Evolutionary conservation across 169 alveolate genomes (phyloP).

Genomic region (Plasmodium sp.): DNA sequence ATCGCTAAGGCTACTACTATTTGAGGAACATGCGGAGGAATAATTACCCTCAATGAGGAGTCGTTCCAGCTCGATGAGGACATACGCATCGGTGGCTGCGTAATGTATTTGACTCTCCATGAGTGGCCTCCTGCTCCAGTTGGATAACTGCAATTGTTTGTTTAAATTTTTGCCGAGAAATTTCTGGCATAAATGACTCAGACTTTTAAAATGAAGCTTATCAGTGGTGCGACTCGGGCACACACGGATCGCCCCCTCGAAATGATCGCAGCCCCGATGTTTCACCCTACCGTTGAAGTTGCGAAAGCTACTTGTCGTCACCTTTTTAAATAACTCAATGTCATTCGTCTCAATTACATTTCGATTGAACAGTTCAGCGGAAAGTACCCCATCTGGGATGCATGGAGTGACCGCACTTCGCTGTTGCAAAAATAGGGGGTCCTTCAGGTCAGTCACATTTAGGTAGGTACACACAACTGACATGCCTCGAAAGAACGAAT

Average conservation of each 20-base stretch:
- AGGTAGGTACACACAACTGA: not conserved
- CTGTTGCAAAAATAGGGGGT: slow-evolving; percentile 10
- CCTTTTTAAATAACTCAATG: slow-evolving; percentile 32
- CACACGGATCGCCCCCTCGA: not conserved
- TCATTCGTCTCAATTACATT: slow-evolving; percentile 40
- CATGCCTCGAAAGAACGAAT: slow-evolving; percentile 23
- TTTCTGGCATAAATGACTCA: slow-evolving; percentile 81
- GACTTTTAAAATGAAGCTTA: slow-evolving; percentile 69
- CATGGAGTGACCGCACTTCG: not conserved
- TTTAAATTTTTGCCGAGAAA: slow-evolving; percentile 82
- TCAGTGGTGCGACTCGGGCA: not conserved
- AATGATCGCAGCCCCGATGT: not conserved
- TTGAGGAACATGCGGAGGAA: slow-evolving; percentile 30
- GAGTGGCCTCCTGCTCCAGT: slow-evolving; percentile 92
- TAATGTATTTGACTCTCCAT: slow-evolving; percentile 86
- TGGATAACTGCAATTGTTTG: slow-evolving; percentile 88
- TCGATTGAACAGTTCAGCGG: slow-evolving; percentile 26
- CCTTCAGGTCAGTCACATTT: slow-evolving; percentile 52
- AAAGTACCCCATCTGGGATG: not conserved
- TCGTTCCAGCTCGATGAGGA: slow-evolving; percentile 76
- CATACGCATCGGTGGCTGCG: slow-evolving; percentile 90
- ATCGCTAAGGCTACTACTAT: slow-evolving; percentile 16
- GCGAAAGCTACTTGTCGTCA: slow-evolving; percentile 5
- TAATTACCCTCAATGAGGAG: slow-evolving; percentile 17
- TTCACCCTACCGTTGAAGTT: slow-evolving; percentile 18